Evolutionary conservation across 169 alveolate species (phyloP).

Genomic region (Babesia microti): DNA sequence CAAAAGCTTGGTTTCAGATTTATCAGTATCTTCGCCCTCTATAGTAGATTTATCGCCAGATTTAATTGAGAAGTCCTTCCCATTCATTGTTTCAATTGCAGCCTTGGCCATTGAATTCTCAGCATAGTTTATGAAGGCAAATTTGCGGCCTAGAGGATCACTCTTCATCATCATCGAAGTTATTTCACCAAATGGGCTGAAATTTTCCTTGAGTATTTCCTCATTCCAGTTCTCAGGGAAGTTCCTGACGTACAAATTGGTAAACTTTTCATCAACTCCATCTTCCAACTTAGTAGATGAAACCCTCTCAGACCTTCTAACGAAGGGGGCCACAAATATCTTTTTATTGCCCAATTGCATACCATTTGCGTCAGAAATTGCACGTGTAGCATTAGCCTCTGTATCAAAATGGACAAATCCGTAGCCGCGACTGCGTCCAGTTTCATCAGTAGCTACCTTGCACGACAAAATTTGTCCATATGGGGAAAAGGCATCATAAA

Average conservation of each 20-base stretch:
- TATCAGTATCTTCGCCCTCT: conserved; percentile 32
- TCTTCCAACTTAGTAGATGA: conserved; percentile 26
- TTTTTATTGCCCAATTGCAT: conserved; percentile 78
- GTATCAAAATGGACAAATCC: conserved; percentile 92
- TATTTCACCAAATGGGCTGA: conserved; percentile 79
- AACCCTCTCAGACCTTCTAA: conserved; percentile 67
- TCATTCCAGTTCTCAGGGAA: conserved; percentile 80
- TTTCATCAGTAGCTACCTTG: conserved; percentile 82
- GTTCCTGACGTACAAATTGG: conserved; percentile 83
- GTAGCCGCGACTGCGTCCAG: conserved; percentile 81
- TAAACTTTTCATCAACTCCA: conserved; percentile 29
- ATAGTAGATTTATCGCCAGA: conserved; percentile 6
- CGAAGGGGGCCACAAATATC: conserved; percentile 80
- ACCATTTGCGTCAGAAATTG: conserved; percentile 82
- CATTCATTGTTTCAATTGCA: conserved; percentile 75
- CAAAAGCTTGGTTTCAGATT: conserved; percentile 51
- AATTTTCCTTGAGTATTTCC: conserved; percentile 50
- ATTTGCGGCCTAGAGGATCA: conserved; percentile 73
- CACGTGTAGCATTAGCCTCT: conserved; percentile 84
- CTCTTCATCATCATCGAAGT: conserved; percentile 68
- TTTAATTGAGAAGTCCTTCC: conserved; percentile 48
- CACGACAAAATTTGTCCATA: conserved; percentile 87
- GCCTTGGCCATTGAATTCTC: conserved; percentile 73
- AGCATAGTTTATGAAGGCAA: conserved; percentile 77
- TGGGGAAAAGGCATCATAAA: conserved; percentile 81